Conservation (phyloP, 2,329 filamentous ascomycete species). For the Teratosphaeria nubilosa region DNA sequence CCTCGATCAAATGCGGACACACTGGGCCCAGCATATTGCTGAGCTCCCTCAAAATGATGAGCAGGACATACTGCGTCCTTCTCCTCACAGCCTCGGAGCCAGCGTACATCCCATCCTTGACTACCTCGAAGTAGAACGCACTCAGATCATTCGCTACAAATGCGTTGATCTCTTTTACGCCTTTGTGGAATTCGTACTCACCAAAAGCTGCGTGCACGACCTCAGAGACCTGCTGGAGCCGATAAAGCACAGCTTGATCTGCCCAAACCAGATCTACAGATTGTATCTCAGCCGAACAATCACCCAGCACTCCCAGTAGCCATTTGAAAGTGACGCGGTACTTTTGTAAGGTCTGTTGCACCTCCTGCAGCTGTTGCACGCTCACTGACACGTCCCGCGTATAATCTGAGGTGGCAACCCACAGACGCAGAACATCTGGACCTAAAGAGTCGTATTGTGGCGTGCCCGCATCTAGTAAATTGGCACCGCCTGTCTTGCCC, state of each 20-base stretch:
- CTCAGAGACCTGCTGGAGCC: constrained; percentile 56
- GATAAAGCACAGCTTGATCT: constrained; percentile 68
- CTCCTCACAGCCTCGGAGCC: constrained; percentile 55
- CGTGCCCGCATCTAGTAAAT: constrained; percentile 19
- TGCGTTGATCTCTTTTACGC: constrained; percentile 59
- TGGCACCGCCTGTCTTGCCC: constrained; percentile 22
- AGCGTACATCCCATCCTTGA: constrained; percentile 89
- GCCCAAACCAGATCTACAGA: constrained; percentile 25
- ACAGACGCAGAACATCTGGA: constrained; percentile 76
- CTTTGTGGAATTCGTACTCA: constrained; percentile 75
- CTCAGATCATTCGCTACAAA: constrained; percentile 80
- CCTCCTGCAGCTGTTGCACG: constrained; percentile 61
- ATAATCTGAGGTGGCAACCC: constrained; percentile 87
- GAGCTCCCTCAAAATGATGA: constrained; percentile 58
- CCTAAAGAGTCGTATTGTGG: constrained; percentile 45
- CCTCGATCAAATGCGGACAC: constrained; percentile 73
- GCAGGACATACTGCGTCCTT: constrained; percentile 47
- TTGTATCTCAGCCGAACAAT: constrained; percentile 10
- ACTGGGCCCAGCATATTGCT: constrained; percentile 72
- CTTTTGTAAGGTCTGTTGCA: constrained; percentile 70
- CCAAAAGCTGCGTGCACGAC: constrained; percentile 57
- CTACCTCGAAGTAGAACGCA: constrained; percentile 83
- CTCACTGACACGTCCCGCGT: constrained; percentile 79
- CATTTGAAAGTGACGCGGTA: constrained; percentile 87
- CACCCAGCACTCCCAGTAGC: constrained; percentile 57